These are phyloP conservation scores for Dipodascus albidus DNA, from an alignment of 805 yeast species.

Conservation along the genomic window DNA sequence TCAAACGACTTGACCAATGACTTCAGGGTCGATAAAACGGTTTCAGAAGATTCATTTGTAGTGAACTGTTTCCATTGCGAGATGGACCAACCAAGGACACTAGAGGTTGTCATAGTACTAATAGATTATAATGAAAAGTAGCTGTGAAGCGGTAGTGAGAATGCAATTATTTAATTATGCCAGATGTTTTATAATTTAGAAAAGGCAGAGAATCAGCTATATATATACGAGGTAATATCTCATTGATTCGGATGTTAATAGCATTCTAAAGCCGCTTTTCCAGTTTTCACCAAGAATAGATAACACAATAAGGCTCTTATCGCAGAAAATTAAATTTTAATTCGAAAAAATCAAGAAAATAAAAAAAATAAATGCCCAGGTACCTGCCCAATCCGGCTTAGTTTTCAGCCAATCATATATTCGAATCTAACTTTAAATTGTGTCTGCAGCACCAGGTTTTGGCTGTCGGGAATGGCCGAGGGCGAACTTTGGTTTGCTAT, in stretches of 20 bases:
- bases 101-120: background rate
- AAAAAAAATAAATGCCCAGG: background rate
- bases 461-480: background rate
- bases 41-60: conserved; percentile 43
- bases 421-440: background rate
- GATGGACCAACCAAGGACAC: conserved; percentile 59
- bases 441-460: background rate
- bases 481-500: background rate
- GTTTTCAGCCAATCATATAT: background rate
- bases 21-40: conserved; percentile 41
- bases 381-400: background rate
- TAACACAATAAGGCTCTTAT: too few relatives aligned
- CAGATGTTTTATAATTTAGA: too few relatives aligned
- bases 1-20: conserved; percentile 23
- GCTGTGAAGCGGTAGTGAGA: too few relatives aligned
- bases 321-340: too few relatives aligned
- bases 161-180: too few relatives aligned
- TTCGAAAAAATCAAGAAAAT: too few relatives aligned
- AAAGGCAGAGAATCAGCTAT: too few relatives aligned
- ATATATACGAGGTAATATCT: too few relatives aligned
- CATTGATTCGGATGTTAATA: too few relatives aligned
- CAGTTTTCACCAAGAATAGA: too few relatives aligned
- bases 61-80: conserved; percentile 71
- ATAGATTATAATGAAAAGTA: background rate
- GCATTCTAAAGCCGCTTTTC: too few relatives aligned